Evolutionary conservation across 1,284 basidiomycete genomes (phyloP).

Genomic region (Tetrapyrgos nigripes): DNA sequence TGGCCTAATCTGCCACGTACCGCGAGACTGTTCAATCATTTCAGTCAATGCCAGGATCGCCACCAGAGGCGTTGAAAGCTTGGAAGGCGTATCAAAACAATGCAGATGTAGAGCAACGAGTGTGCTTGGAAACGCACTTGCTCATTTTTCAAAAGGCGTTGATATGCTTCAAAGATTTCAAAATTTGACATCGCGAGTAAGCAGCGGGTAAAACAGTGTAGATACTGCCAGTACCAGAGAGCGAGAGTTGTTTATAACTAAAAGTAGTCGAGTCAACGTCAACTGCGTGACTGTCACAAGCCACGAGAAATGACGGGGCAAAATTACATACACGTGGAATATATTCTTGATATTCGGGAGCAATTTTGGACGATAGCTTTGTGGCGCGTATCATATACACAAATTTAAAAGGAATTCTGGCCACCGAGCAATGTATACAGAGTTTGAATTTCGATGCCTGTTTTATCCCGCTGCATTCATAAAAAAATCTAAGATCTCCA

Average conservation of each 20-base stretch:
- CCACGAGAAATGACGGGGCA: background rate
- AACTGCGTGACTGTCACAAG: background rate
- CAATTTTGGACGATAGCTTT: background rate
- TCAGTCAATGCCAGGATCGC: constrained; percentile 86
- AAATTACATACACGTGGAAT: background rate
- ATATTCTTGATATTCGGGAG: background rate
- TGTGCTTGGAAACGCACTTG: constrained; percentile 49
- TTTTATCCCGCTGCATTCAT: too few species aligned
- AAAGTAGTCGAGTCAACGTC: background rate
- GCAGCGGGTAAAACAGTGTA: too few species aligned
- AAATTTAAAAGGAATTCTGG: too few species aligned
- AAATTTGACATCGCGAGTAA: constrained; percentile 24
- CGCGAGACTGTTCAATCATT: constrained; percentile 76
- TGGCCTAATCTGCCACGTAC: constrained; percentile 42
- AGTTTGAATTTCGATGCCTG: too few species aligned
- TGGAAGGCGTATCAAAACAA: constrained; percentile 15
- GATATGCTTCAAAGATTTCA: constrained; percentile 65
- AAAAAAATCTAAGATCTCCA: too few species aligned
- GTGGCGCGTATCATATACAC: background rate
- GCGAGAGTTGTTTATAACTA: too few species aligned
- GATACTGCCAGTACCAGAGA: too few species aligned
- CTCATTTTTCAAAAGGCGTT: constrained; percentile 60
- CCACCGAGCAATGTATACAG: too few species aligned
- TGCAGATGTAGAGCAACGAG: background rate
- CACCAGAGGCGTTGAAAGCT: constrained; percentile 88